Evolutionary conservation across 768 basidiomycete species (phyloP).

Genomic region (Lactarius deliciosus): DNA sequence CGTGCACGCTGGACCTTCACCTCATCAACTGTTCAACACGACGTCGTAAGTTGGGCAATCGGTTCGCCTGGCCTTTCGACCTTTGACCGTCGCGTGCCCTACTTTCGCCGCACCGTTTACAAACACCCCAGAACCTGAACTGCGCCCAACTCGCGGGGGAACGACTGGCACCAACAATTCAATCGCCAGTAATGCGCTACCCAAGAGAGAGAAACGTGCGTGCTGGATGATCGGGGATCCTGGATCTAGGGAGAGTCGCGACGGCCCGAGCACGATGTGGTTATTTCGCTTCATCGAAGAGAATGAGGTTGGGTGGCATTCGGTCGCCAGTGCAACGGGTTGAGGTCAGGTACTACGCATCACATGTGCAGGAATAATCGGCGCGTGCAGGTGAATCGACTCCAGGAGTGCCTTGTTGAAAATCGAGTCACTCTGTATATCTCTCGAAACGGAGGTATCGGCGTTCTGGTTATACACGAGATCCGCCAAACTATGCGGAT

Average conservation of each 20-base stretch:
- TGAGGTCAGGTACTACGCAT: slow-evolving; percentile 40
- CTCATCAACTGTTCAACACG: neutral
- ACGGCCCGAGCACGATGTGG: slow-evolving; percentile 37
- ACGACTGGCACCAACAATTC: slow-evolving; percentile 18
- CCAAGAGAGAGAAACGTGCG: slow-evolving; percentile 6
- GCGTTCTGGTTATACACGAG: neutral
- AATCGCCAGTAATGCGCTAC: neutral
- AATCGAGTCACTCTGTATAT: neutral
- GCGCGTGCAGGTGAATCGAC: neutral
- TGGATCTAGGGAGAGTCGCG: slow-evolving; percentile 41
- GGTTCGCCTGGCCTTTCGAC: neutral
- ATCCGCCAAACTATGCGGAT: neutral
- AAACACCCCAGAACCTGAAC: slow-evolving; percentile 17
- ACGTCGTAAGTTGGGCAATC: neutral
- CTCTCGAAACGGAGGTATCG: neutral
- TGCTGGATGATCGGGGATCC: slow-evolving; percentile 43
- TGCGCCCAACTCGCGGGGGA: slow-evolving; percentile 26
- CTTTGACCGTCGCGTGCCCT: slow-evolving; percentile 6
- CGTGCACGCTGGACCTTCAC: neutral
- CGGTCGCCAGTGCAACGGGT: slow-evolving; percentile 44
- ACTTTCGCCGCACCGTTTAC: slow-evolving; percentile 28
- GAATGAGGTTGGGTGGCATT: slow-evolving; percentile 49
- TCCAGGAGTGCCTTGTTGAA: neutral
- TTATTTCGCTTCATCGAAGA: slow-evolving; percentile 41
- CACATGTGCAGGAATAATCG: slow-evolving; percentile 32